phyloP scores from a whole-genome alignment of 2,329 filamentous ascomycete species.

The Cercospora sp. region DNA sequence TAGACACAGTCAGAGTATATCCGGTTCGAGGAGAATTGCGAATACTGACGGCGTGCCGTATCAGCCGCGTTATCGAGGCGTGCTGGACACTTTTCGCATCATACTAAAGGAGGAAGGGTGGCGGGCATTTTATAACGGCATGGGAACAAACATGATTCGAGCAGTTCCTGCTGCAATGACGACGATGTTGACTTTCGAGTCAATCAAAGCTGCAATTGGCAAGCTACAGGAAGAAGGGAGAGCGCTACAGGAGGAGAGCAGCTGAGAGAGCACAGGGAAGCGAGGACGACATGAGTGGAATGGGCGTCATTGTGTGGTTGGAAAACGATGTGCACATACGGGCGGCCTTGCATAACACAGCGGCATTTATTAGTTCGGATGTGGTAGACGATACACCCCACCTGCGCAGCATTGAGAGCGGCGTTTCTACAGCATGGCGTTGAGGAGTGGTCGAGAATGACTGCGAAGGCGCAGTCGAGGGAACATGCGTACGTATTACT shows the following conservation, averaged over 20 bases:
- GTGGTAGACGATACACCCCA: conserved; percentile 17
- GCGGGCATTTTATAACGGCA: conserved; percentile 93
- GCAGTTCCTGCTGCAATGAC: conserved; percentile 94
- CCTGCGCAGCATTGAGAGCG: conserved; percentile 15
- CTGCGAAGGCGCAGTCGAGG: not conserved
- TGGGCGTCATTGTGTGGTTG: not conserved
- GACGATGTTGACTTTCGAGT: conserved; percentile 97
- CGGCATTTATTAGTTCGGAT: conserved; percentile 13
- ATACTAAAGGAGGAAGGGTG: conserved; percentile 92
- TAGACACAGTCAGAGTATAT: conserved; percentile 37
- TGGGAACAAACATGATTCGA: conserved; percentile 96
- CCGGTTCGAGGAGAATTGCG: conserved; percentile 38
- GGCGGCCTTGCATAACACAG: conserved; percentile 11
- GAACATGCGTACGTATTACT: conserved; percentile 3
- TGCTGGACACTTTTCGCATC: conserved; percentile 76
- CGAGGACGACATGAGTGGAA: not conserved
- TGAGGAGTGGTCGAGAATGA: conserved; percentile 8
- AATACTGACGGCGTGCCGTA: conserved; percentile 57
- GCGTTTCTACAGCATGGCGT: conserved; percentile 20
- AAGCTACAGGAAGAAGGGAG: conserved; percentile 56
- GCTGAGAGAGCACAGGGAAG: not conserved
- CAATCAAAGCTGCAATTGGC: conserved; percentile 58
- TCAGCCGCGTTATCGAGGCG: conserved; percentile 67
- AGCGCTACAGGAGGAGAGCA: conserved; percentile 27
- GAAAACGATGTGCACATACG: conserved; percentile 16